Base-by-base conservation (phyloP, 306 rosid species). In the Castanospermum australe region DNA sequence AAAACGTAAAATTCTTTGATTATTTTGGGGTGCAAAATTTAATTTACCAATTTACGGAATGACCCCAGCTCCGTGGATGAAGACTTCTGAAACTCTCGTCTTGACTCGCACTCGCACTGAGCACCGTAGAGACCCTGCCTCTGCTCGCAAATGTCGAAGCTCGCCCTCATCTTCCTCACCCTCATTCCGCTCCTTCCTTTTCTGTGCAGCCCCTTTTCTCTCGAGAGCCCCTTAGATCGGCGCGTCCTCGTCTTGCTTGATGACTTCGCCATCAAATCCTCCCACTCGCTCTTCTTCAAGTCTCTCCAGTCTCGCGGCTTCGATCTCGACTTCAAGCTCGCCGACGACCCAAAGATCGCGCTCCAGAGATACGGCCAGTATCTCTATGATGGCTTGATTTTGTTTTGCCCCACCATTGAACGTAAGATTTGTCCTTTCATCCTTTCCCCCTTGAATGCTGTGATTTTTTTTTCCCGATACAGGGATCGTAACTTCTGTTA, bases 281-380 rank as follows among this genome's bases (percentile, higher is more conserved):
- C 99, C 0, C 99, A 95, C 80, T 95, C 99, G 0, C 47, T 90
- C 73, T 95, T 63, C 90, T 90, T 95, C 91, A 87, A 91, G 39
- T 86, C 97, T 30, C 92, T 93, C 41, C 91, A 86, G 52, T 95
- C 98, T 63, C 97, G 98, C 1, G 98, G 96, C 25, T 93, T 95
- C 92, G 89, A 93, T 73, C 97, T 95, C 82, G 91, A 91, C 24
- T 91, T 95, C 90, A 91, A 91, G 87, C 96, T 95, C 76, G 98
- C 99, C 12, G 97, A 91, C 8, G 97, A 95, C 50, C 98, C 97
- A 71, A 89, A 91, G 76, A 90, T 92, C 25, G 64, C 88, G 0
- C 84, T 93, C 30, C 98, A 95, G 87, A 67, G 99, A 77, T 91
- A 93, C 45, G 98, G 97, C 85, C 94, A 89, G 84, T 95, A 93